phyloP scores from a whole-genome alignment of 148 eudicot genomes.

The Agrostemma githago region DNA sequence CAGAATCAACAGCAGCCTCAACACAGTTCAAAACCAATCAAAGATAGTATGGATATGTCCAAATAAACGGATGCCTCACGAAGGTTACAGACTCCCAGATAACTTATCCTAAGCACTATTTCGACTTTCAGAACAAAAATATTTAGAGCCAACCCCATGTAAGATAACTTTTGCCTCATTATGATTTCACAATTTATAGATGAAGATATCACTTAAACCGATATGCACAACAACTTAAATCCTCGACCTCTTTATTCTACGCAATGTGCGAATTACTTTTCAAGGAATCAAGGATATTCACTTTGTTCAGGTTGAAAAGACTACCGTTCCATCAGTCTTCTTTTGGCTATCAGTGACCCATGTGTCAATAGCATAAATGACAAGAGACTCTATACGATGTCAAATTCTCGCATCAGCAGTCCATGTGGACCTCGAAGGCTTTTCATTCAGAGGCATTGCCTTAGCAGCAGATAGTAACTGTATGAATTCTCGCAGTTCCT shows the following conservation, averaged over 20 bases:
- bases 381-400: slow-evolving; percentile 62
- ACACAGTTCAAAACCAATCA: background rate
- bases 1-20: background rate
- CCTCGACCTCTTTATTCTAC: background rate
- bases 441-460: slow-evolving; percentile 50
- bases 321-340: slow-evolving; percentile 74
- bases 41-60: background rate
- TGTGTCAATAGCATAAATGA: slow-evolving; percentile 68
- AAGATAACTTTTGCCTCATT: too few species aligned
- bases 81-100: background rate
- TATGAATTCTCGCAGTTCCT: slow-evolving; percentile 66
- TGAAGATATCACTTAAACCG: background rate
- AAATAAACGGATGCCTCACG: background rate
- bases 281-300: slow-evolving; percentile 3
- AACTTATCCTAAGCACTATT: background rate
- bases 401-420: slow-evolving; percentile 48
- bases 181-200: background rate
- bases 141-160: background rate
- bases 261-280: background rate
- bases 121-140: background rate
- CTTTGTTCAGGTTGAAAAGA: slow-evolving; percentile 19
- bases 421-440: slow-evolving; percentile 76
- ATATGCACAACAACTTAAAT: background rate
- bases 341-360: slow-evolving; percentile 58
- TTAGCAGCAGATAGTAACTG: slow-evolving; percentile 60